Evolutionary conservation across 768 basidiomycete genomes (phyloP).

Genomic region (Russula sp.): DNA sequence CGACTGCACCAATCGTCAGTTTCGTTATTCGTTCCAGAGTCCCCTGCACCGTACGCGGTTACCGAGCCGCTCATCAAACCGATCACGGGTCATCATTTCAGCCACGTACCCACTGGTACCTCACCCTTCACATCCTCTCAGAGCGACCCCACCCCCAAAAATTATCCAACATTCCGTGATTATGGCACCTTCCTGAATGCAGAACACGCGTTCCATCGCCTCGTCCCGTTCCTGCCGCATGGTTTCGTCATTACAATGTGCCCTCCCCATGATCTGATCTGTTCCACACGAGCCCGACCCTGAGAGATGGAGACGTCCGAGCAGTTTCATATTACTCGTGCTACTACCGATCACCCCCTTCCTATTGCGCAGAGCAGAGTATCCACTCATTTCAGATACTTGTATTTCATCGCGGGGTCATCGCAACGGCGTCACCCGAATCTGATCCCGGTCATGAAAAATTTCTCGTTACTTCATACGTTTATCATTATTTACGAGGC

Average conservation of each 20-base stretch:
- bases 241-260: background rate
- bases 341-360: background rate
- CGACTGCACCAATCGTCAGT: background rate
- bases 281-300: too few species aligned
- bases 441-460: background rate
- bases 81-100: background rate
- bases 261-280: too few species aligned
- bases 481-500: background rate
- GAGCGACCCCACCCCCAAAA: background rate
- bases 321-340: background rate
- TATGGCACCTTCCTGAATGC: background rate
- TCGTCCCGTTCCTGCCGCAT: background rate
- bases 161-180: background rate
- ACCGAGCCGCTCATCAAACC: background rate
- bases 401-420: constrained; percentile 3
- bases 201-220: background rate
- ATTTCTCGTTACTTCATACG: background rate
- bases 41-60: background rate
- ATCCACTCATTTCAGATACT: background rate
- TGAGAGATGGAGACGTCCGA: background rate
- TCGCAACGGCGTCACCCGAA: constrained; percentile 1
- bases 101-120: too few species aligned
- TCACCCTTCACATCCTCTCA: background rate
- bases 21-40: background rate
- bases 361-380: background rate